Evolutionary conservation across 768 basidiomycete species (phyloP).

Genomic region (Suillus lakei): DNA sequence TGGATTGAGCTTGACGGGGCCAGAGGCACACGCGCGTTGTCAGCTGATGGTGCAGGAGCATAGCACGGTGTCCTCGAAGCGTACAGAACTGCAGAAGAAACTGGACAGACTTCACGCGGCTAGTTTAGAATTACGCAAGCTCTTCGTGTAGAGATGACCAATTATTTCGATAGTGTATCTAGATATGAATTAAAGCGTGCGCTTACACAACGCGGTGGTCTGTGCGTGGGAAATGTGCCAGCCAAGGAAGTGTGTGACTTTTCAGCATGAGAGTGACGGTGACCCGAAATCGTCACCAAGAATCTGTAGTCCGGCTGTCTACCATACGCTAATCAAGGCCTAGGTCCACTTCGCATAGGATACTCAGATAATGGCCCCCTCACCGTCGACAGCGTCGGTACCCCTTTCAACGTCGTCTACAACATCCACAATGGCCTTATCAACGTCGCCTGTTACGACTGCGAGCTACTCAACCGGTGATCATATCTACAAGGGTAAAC

Average conservation of each 20-base stretch:
- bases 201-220: slow-evolving; percentile 24
- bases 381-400: slow-evolving; percentile 18
- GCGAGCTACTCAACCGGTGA: slow-evolving; percentile 26
- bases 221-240: slow-evolving; percentile 25
- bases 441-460: slow-evolving; percentile 30
- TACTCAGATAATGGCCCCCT: slow-evolving; percentile 36
- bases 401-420: slow-evolving; percentile 22
- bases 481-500: slow-evolving; percentile 61
- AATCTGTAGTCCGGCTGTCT: slow-evolving; percentile 36
- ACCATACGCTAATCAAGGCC: slow-evolving; percentile 41
- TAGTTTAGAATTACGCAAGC: slow-evolving; percentile 39
- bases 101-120: slow-evolving; percentile 54
- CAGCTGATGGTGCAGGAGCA: slow-evolving; percentile 57
- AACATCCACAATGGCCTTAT: slow-evolving; percentile 5
- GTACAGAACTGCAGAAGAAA: slow-evolving; percentile 56
- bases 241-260: slow-evolving; percentile 8
- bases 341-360: slow-evolving; percentile 38
- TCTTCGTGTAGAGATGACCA: slow-evolving; percentile 17
- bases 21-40: slow-evolving; percentile 51
- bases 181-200: background rate
- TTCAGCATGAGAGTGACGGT: slow-evolving; percentile 14
- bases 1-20: slow-evolving; percentile 56
- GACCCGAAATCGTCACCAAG: slow-evolving; percentile 34
- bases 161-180: background rate
- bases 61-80: slow-evolving; percentile 43